A percentile compares a stretch with the other conserved stretches of the same genome.
Evolutionary conservation across 768 basidiomycete genomes (phyloP).

Genomic region (Hericium rajendrae): DNA sequence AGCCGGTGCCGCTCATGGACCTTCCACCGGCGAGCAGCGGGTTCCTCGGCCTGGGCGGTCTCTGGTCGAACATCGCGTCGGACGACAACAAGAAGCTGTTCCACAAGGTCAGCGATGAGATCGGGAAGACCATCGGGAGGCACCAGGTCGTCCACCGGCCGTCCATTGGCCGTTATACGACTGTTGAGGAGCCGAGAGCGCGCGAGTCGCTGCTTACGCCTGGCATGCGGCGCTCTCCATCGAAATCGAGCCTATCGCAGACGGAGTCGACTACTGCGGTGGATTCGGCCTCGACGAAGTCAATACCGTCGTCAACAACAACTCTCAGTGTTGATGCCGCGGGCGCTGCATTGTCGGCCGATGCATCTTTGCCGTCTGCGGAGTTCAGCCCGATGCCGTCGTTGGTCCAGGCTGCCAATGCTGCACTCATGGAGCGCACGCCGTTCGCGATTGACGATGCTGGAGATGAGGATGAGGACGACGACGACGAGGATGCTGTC

Average conservation of each 20-base stretch:
- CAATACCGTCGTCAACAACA: constrained; percentile 14
- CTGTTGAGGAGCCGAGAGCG: constrained; percentile 78
- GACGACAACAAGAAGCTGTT: constrained; percentile 91
- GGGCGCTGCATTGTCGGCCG: constrained; percentile 12
- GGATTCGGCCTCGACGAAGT: neutral
- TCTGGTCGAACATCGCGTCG: constrained; percentile 85
- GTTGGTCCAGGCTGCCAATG: constrained; percentile 66
- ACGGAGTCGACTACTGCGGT: constrained; percentile 24
- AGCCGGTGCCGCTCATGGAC: constrained; percentile 59
- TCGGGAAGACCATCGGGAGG: constrained; percentile 89
- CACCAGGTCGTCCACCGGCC: constrained; percentile 80
- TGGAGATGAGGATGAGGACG: constrained; percentile 69
- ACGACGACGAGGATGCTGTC: constrained; percentile 40
- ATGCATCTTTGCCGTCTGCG: constrained; percentile 16
- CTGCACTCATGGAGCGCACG: constrained; percentile 83
- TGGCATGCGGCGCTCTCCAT: constrained; percentile 48
- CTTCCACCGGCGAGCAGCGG: constrained; percentile 48
- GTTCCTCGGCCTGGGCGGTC: constrained; percentile 68
- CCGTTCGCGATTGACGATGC: constrained; percentile 97
- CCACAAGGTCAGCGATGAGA: constrained; percentile 86
- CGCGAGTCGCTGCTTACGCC: constrained; percentile 80
- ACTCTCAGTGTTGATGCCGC: constrained; percentile 41
- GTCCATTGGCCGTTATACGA: constrained; percentile 78
- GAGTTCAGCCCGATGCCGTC: constrained; percentile 43
- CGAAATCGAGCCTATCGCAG: constrained; percentile 40